These are phyloP conservation scores for Lactifluus rugatus DNA, from an alignment of 768 basidiomycete genomes.

Conservation along the genomic window DNA sequence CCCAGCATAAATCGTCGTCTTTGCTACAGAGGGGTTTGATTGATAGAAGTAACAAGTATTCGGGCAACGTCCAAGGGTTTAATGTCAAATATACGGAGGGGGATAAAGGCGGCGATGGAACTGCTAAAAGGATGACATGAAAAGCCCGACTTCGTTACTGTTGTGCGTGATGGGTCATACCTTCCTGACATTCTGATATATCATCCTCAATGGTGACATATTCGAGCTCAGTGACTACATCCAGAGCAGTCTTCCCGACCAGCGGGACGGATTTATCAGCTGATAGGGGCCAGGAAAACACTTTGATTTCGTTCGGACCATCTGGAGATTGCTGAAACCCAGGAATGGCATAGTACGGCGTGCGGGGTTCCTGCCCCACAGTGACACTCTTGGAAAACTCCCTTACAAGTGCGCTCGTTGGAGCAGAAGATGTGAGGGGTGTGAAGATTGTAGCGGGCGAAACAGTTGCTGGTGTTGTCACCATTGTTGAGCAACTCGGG, in stretches of 20 bases:
- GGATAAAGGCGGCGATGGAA: constrained; percentile 11
- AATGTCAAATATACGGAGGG: constrained; percentile 13
- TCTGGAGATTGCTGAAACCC: constrained; percentile 19
- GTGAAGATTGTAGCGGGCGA: constrained; percentile 12
- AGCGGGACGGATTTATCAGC: constrained; percentile 8
- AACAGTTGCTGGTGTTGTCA: constrained; percentile 2
- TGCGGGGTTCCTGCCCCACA: constrained; percentile 16
- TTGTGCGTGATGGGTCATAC: not conserved
- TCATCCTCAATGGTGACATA: not conserved
- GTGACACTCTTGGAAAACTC: constrained; percentile 1
- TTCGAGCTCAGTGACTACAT: constrained; percentile 13
- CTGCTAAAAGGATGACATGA: not conserved
- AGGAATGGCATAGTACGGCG: constrained; percentile 17
- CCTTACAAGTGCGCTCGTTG: constrained; percentile 3
- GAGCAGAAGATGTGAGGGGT: constrained; percentile 9
- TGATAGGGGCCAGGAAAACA: constrained; percentile 8
- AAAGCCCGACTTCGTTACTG: not conserved
- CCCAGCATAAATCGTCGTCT: constrained; percentile 11
- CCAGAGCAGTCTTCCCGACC: constrained; percentile 17
- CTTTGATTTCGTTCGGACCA: constrained; percentile 10
- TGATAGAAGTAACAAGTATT: constrained; percentile 17
- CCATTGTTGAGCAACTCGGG: not conserved
- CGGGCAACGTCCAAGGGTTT: constrained; percentile 16
- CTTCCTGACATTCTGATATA: not conserved
- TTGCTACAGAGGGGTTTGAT: not conserved